These are phyloP conservation scores for Camellia lanceoleosa DNA, from an alignment of 148 eudicot species.

Conservation along the genomic window DNA sequence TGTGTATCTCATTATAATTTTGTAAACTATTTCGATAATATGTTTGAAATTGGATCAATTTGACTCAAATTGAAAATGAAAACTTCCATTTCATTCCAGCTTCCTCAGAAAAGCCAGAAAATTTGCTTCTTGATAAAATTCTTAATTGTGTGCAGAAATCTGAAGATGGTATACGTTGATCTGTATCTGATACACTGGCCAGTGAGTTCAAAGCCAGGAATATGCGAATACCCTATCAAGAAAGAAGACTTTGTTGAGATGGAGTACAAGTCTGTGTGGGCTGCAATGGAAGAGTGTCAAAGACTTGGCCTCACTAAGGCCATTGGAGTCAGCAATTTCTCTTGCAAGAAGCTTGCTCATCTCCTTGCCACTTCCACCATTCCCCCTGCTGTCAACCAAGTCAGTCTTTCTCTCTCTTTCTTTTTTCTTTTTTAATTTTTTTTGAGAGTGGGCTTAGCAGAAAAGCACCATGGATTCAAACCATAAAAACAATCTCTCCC, in stretches of 20 bases:
- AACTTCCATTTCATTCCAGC: too few relatives aligned
- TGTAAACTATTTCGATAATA: too few relatives aligned
- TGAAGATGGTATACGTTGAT: constrained; percentile 52
- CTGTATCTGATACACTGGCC: constrained; percentile 68
- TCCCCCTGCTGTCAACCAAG: constrained; percentile 69
- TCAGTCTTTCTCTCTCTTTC: constrained; percentile 1
- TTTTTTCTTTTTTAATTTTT: not conserved
- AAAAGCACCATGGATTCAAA: too few relatives aligned
- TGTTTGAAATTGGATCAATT: too few relatives aligned
- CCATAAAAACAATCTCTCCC: too few relatives aligned
- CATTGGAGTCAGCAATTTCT: constrained; percentile 64
- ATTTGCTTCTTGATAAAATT: not conserved
- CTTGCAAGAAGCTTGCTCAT: constrained; percentile 49
- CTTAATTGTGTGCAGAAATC: constrained; percentile 26
- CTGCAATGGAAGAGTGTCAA: constrained; percentile 64
- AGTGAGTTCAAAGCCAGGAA: constrained; percentile 38
- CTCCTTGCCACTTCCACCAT: constrained; percentile 43
- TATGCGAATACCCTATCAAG: constrained; percentile 31
- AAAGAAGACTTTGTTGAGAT: constrained; percentile 41
- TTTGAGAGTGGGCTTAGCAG: too few relatives aligned
- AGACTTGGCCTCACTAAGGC: constrained; percentile 56
- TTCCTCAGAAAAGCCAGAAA: not conserved
- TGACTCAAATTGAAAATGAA: too few relatives aligned
- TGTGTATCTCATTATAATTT: too few relatives aligned
- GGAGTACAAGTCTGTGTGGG: constrained; percentile 53